Evolutionary conservation across 169 alveolate genomes (phyloP).

Genomic region (Eimeria mitis): DNA sequence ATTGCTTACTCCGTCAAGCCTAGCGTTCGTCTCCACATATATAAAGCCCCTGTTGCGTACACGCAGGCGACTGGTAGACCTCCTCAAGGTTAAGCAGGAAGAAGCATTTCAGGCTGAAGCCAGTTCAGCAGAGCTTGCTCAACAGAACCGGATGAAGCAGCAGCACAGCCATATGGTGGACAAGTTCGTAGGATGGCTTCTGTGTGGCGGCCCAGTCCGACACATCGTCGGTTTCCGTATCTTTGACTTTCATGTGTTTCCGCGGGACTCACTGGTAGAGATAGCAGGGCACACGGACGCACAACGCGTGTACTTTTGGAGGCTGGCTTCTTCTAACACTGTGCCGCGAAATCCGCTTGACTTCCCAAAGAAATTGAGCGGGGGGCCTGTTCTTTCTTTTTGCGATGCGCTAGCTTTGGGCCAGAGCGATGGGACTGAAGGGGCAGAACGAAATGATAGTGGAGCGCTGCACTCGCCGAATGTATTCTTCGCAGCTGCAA

Average conservation of each 20-base stretch:
- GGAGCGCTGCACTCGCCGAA: neutral
- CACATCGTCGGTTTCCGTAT: conserved; percentile 61
- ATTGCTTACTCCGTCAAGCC: conserved; percentile 43
- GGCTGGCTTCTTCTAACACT: neutral
- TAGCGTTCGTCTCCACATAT: conserved; percentile 57
- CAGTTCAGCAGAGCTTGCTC: conserved; percentile 21
- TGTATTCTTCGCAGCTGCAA: conserved; percentile 46
- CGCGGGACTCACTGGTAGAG: conserved; percentile 50
- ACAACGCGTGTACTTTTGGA: conserved; percentile 64
- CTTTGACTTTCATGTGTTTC: conserved; percentile 10
- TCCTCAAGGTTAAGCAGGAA: conserved; percentile 45
- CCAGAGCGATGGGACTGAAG: neutral
- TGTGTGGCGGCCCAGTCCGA: conserved; percentile 57
- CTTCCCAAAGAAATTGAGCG: conserved; percentile 9
- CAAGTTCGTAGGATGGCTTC: conserved; percentile 31
- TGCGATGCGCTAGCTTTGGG: conserved; percentile 43
- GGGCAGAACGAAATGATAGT: neutral
- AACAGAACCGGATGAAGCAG: conserved; percentile 64
- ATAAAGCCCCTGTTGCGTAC: conserved; percentile 61
- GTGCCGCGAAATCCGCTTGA: conserved; percentile 30
- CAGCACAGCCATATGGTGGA: conserved; percentile 64
- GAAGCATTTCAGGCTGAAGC: conserved; percentile 10
- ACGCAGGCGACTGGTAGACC: conserved; percentile 14
- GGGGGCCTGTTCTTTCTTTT: conserved; percentile 28
- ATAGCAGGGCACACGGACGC: conserved; percentile 62